Conservation (phyloP, 1,139 yeast species). For the Debaryomyces coudertii region DNA sequence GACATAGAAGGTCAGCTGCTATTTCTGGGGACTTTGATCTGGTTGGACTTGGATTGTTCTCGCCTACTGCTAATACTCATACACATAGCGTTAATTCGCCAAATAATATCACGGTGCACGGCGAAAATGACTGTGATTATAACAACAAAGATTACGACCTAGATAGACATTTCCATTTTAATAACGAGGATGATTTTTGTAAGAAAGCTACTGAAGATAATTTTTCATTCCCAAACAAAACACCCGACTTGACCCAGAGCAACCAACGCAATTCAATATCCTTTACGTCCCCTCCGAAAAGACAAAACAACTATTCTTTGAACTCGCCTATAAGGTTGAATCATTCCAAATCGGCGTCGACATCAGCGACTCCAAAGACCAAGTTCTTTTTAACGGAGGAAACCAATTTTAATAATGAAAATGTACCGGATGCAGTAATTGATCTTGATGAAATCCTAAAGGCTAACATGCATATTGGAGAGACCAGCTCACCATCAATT, state of each 20-base stretch:
- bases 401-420: conserved; percentile 32
- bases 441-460: conserved; percentile 63
- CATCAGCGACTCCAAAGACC: conserved; percentile 23
- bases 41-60: conserved; percentile 43
- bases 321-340: conserved; percentile 43
- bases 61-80: conserved; percentile 19
- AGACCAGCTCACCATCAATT: conserved; percentile 6
- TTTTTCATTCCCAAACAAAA: conserved; percentile 37
- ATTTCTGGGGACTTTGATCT: conserved; percentile 73
- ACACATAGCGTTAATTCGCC: not conserved
- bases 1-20: conserved; percentile 72
- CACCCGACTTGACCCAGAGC: conserved; percentile 19
- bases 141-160: conserved; percentile 19
- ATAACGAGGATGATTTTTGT: conserved; percentile 41
- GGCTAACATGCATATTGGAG: conserved; percentile 39
- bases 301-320: conserved; percentile 19
- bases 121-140: not conserved
- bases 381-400: conserved; percentile 41
- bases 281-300: conserved; percentile 13
- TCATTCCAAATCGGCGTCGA: conserved; percentile 26
- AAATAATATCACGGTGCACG: not conserved
- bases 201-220: conserved; percentile 23
- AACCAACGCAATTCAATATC: not conserved
- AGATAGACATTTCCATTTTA: conserved; percentile 32
- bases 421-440: conserved; percentile 64